Percentiles rank a stretch among this genome's conserved stretches.
Conservation (phyloP, 345 rosid genomes). For the Laguncularia racemosa region DNA sequence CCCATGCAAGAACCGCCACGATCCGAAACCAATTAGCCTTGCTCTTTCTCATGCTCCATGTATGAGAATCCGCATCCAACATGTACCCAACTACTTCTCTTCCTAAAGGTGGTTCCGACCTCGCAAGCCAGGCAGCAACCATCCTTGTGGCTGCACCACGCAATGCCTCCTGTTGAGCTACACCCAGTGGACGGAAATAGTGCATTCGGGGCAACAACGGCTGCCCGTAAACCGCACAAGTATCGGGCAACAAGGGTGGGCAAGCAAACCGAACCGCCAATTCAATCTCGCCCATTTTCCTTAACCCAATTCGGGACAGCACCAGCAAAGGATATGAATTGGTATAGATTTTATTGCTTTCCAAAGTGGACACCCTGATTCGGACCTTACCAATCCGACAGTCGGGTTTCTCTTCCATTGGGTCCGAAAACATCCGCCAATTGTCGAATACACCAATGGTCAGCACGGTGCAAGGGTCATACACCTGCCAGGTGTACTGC, state of each 20-base stretch:
- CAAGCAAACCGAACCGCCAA: constrained; percentile 85
- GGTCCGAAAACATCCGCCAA: constrained; percentile 77
- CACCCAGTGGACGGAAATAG: constrained; percentile 87
- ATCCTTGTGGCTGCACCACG: constrained; percentile 85
- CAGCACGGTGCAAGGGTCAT: constrained; percentile 88
- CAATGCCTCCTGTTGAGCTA: constrained; percentile 87
- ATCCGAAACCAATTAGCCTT: constrained; percentile 94
- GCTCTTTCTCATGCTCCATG: constrained; percentile 99
- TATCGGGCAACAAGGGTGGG: constrained; percentile 73
- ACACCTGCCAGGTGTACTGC: constrained; percentile 99
- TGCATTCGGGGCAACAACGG: constrained; percentile 91
- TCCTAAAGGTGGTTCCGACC: constrained; percentile 89
- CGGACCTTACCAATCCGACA: constrained; percentile 71
- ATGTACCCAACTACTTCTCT: constrained; percentile 81
- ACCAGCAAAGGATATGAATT: constrained; percentile 78
- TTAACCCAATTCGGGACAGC: constrained; percentile 54
- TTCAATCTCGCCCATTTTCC: constrained; percentile 96
- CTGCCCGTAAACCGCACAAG: constrained; percentile 67
- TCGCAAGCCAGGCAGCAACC: constrained; percentile 78
- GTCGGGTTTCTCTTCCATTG: constrained; percentile 47
- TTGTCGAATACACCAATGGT: constrained; percentile 84
- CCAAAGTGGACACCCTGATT: constrained; percentile 79
- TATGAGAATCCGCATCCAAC: constrained; percentile 92
- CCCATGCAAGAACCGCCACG: constrained; percentile 90
- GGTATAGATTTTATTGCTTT: constrained; percentile 84